Conservation (phyloP, 2,329 filamentous ascomycete genomes). For the Falciphora oryzae region DNA sequence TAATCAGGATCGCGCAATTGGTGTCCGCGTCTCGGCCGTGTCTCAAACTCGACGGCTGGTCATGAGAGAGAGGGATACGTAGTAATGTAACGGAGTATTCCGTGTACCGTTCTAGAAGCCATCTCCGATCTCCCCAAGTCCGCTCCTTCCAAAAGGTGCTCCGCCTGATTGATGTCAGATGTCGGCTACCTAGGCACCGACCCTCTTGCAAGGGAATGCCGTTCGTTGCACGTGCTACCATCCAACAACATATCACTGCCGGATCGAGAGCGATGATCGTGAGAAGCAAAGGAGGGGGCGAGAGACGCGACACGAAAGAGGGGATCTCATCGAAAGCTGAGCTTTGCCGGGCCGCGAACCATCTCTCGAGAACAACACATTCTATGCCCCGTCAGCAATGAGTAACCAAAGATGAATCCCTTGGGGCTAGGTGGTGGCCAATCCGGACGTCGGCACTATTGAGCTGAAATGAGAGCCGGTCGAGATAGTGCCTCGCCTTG, state of each 20-base stretch:
- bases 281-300: not conserved
- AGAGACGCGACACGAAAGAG: not conserved
- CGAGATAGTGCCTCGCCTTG: too few relatives aligned
- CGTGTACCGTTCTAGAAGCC: not conserved
- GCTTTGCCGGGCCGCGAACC: not conserved
- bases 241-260: not conserved
- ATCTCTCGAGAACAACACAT: not conserved
- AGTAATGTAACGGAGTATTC: not conserved
- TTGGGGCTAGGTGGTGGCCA: not conserved
- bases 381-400: not conserved
- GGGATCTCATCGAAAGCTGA: not conserved
- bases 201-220: too few relatives aligned
- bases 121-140: not conserved
- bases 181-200: not conserved
- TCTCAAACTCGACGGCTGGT: not conserved
- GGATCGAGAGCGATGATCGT: not conserved
- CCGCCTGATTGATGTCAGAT: not conserved
- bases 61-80: not conserved
- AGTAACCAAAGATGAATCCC: not conserved
- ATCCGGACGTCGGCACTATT: not conserved
- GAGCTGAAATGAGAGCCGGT: not conserved
- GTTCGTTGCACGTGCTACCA: not conserved
- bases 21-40: not conserved
- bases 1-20: too few relatives aligned
- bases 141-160: not conserved